Base-by-base conservation (phyloP, 1,284 basidiomycete species). In the Austroboletus niveus region DNA sequence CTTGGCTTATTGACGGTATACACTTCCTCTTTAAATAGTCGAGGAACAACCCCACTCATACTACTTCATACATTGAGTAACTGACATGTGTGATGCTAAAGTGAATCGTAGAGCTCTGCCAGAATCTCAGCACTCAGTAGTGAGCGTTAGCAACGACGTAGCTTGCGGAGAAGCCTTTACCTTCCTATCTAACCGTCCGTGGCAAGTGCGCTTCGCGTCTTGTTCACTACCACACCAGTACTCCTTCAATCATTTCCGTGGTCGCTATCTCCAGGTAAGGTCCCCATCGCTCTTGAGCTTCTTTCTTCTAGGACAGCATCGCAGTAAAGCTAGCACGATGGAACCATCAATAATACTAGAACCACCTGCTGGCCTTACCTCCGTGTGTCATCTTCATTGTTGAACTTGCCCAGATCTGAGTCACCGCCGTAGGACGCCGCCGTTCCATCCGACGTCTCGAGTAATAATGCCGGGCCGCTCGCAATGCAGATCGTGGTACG, bases 401-500 rank as follows among this genome's bases (percentile, higher is more conserved):
- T 17, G 3, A 17, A 10, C 11, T 39, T 20, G 14, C 36, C 2
- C n/a, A 24, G 22, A 24, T 45, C 24, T 22, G 12, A 49, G 17
- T 17, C 17, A 17, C 15, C 17, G 17, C 11, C 38, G 7, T 27
- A 59, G 49, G 49, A 45, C 10, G 24, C 36, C 17, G 15, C 24
- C 30, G 6, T 20, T 7, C 2, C 34, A 24, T 38, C 38, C 6
- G 47, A 47, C 32, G 31, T 15, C 9, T 22, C 53, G 12, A 35
- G 5, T 24, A 24, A 11, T 10, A 22, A 39, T n/a, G 2, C 14
- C 4, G 63, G 51, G 14, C 68, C 72, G 1, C 61, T 76, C 12
- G 65, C 72, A 39, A 77, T 77, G 74, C 76, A 78, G 57, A 72
- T 77, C 14, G 58, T 78, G 42, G 75, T 78, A 8, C 67, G 75